Evolutionary conservation across 331 rosid genomes (phyloP).

Genomic region (Cydonia oblonga): DNA sequence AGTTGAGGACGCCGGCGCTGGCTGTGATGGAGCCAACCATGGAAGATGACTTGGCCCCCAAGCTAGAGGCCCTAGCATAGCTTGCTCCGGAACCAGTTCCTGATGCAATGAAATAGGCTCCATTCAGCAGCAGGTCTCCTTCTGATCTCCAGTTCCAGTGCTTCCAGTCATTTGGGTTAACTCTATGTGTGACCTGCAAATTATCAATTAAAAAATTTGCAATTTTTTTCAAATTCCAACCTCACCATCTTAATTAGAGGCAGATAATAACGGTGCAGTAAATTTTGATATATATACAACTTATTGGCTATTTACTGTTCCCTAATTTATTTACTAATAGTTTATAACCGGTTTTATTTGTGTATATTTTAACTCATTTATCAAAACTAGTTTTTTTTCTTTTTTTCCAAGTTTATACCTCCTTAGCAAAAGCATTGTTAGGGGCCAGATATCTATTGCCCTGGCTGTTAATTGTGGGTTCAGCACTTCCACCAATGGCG

Average conservation of each 20-base stretch:
- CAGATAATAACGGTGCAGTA: accelerated
- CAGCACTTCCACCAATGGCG: constrained; percentile 96
- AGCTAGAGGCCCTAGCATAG: constrained; percentile 98
- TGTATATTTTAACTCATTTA: not conserved
- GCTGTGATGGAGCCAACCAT: constrained; percentile 64
- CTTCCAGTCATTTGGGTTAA: constrained; percentile 43
- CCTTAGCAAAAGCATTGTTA: constrained; percentile 59
- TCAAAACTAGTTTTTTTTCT: not conserved
- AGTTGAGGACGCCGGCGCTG: constrained; percentile 61
- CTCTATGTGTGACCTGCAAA: constrained; percentile 88
- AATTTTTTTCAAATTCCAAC: not conserved
- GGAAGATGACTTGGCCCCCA: constrained; percentile 88
- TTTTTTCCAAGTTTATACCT: constrained; percentile 29
- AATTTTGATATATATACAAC: not conserved
- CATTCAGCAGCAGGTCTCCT: constrained; percentile 87
- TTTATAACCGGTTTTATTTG: too few species aligned
- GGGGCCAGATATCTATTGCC: constrained; percentile 98
- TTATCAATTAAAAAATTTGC: not conserved
- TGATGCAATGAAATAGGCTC: constrained; percentile 77
- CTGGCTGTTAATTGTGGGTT: constrained; percentile 94
- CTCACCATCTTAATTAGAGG: not conserved
- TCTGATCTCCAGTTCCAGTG: constrained; percentile 95
- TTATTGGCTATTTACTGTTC: too few species aligned
- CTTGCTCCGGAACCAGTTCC: constrained; percentile 74
- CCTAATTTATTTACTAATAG: too few species aligned